A percentile compares a stretch with the other conserved stretches of the same genome.
Evolutionary conservation across 148 eudicot species (phyloP).

Genomic region (Euryodendron excelsum): DNA sequence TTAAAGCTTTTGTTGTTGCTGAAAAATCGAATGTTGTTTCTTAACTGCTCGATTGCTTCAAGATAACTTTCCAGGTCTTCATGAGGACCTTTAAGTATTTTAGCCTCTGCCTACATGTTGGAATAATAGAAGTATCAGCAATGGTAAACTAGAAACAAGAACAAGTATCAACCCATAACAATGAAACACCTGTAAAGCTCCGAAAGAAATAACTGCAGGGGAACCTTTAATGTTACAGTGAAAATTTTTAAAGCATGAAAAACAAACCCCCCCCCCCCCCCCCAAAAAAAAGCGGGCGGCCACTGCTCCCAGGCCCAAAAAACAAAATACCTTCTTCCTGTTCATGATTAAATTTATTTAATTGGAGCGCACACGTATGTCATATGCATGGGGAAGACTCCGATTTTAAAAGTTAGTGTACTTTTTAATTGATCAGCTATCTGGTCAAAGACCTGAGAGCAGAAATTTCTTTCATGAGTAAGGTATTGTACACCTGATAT

Average conservation of each 20-base stretch:
- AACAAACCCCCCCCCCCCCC: too few species aligned
- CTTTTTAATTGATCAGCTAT: too few species aligned
- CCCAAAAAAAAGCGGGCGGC: too few species aligned
- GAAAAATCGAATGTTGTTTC: constrained; percentile 68
- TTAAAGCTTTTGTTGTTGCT: constrained; percentile 83
- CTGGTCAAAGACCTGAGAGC: background rate
- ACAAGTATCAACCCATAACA: too few species aligned
- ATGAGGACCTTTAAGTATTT: constrained; percentile 91
- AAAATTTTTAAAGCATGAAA: background rate
- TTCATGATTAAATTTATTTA: background rate
- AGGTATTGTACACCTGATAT: too few species aligned
- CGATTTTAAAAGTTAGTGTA: too few species aligned
- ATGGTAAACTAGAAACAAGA: background rate
- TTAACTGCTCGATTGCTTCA: constrained; percentile 89
- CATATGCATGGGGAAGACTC: background rate
- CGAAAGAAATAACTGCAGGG: background rate
- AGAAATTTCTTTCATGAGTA: too few species aligned
- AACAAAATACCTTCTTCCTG: too few species aligned
- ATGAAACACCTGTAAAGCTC: background rate
- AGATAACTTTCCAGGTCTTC: constrained; percentile 94
- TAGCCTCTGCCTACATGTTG: constrained; percentile 76
- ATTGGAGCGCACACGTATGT: background rate
- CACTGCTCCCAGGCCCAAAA: too few species aligned
- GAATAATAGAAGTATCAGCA: constrained; percentile 7
- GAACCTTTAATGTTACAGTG: background rate